These are phyloP conservation scores for Sclerotiophoma versabilis DNA, from an alignment of 2,329 filamentous ascomycete species.

Conservation along the genomic window DNA sequence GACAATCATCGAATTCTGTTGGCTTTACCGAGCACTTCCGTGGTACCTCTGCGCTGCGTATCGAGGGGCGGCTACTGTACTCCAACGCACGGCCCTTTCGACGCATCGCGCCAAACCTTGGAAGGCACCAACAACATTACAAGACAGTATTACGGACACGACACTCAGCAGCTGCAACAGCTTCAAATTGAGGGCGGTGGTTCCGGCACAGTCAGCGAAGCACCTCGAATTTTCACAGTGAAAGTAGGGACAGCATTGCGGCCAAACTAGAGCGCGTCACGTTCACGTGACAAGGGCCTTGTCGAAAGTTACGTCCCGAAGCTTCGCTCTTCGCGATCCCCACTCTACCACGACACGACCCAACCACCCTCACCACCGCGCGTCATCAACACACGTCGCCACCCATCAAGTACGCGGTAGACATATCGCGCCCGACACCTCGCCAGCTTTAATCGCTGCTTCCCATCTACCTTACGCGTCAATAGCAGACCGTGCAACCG, in stretches of 20 bases:
- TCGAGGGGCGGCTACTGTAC: constrained; percentile 26
- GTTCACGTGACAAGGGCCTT: constrained; percentile 25
- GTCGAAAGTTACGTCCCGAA: constrained; percentile 30
- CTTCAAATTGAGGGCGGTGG: constrained; percentile 20
- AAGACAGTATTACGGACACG: constrained; percentile 31
- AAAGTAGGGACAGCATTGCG: constrained; percentile 20
- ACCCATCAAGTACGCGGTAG: constrained; percentile 43
- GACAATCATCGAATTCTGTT: constrained; percentile 3
- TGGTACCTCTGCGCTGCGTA: not conserved
- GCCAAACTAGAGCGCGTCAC: constrained; percentile 26
- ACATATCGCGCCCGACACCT: constrained; percentile 34
- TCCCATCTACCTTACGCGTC: constrained; percentile 46
- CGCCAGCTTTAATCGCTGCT: constrained; percentile 41
- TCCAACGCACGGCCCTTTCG: constrained; percentile 33
- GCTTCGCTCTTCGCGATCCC: constrained; percentile 34
- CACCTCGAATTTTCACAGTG: constrained; percentile 31
- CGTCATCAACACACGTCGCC: constrained; percentile 42
- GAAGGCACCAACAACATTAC: constrained; percentile 33
- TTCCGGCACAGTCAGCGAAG: constrained; percentile 17
- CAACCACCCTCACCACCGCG: constrained; percentile 46
- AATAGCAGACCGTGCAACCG: constrained; percentile 40
- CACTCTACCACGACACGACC: constrained; percentile 39
- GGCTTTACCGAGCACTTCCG: not conserved
- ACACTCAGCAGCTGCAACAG: constrained; percentile 32
- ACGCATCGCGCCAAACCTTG: constrained; percentile 36